phyloP scores from a whole-genome alignment of 192 early-diverging fungal genomes.

The Coemansia sp. region DNA sequence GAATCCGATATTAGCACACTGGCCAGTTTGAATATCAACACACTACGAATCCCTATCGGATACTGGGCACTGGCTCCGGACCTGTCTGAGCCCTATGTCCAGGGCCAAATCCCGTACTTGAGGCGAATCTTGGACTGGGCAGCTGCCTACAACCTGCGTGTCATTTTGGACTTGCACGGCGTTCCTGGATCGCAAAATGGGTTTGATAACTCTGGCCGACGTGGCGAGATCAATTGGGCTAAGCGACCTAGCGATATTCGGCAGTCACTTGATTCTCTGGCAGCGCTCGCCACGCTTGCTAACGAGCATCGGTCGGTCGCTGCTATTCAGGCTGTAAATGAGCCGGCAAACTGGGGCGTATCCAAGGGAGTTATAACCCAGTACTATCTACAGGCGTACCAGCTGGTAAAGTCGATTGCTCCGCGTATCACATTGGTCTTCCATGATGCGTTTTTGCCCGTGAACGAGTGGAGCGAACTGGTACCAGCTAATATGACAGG shows the following conservation, averaged over 20 bases:
- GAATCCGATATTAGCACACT: slow-evolving; percentile 61
- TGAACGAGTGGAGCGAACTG: slow-evolving; percentile 32
- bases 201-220: slow-evolving; percentile 54
- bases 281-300: slow-evolving; percentile 31
- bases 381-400: slow-evolving; percentile 45
- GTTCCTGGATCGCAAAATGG: slow-evolving; percentile 77
- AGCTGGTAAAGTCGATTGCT: slow-evolving; percentile 27
- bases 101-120: slow-evolving; percentile 58
- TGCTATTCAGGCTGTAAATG: slow-evolving; percentile 52
- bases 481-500: slow-evolving; percentile 35
- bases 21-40: slow-evolving; percentile 61
- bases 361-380: slow-evolving; percentile 27
- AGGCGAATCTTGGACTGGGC: slow-evolving; percentile 62
- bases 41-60: slow-evolving; percentile 67
- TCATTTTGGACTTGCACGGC: slow-evolving; percentile 69
- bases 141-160: slow-evolving; percentile 61
- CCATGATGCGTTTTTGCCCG: slow-evolving; percentile 53
- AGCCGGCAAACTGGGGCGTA: slow-evolving; percentile 55
- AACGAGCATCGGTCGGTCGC: slow-evolving; percentile 30
- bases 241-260: slow-evolving; percentile 26
- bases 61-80: slow-evolving; percentile 66
- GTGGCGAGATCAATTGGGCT: slow-evolving; percentile 47
- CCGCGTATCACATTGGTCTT: slow-evolving; percentile 29
- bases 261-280: slow-evolving; percentile 32
- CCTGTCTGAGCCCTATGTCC: slow-evolving; percentile 61